These are phyloP conservation scores for Vanderwaltozyma tropicalis DNA, from an alignment of 805 yeast genomes.

Conservation along the genomic window DNA sequence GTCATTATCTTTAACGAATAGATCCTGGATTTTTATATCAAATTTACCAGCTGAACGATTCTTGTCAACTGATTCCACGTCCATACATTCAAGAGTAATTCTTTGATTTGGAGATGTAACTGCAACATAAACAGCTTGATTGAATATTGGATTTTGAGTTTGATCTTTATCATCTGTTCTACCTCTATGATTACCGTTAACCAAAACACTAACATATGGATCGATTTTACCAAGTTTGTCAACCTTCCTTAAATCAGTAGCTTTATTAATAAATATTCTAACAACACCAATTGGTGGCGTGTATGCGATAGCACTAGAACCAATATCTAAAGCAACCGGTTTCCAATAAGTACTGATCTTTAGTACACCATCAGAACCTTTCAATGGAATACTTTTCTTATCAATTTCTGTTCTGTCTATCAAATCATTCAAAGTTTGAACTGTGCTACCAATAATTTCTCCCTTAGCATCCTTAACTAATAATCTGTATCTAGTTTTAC, in stretches of 20 bases:
- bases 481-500: conserved; percentile 57
- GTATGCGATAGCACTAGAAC: conserved; percentile 67
- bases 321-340: conserved; percentile 65
- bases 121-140: conserved; percentile 73
- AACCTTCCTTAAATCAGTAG: conserved; percentile 67
- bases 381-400: conserved; percentile 64
- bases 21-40: conserved; percentile 53
- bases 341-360: conserved; percentile 69
- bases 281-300: conserved; percentile 92
- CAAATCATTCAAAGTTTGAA: conserved; percentile 51
- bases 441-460: conserved; percentile 47
- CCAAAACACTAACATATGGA: conserved; percentile 74
- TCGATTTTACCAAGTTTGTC: conserved; percentile 87
- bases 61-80: conserved; percentile 63
- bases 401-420: conserved; percentile 72
- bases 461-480: conserved; percentile 54
- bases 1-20: conserved; percentile 50
- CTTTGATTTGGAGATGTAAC: conserved; percentile 75
- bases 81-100: conserved; percentile 84
- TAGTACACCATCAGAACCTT: conserved; percentile 61
- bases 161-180: conserved; percentile 64
- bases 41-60: conserved; percentile 85
- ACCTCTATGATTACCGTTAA: conserved; percentile 65
- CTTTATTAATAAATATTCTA: conserved; percentile 60
- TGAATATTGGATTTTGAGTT: conserved; percentile 73